phyloP scores from a whole-genome alignment of 2,329 filamentous ascomycete genomes.

The Trichoderma cornu-damae region DNA sequence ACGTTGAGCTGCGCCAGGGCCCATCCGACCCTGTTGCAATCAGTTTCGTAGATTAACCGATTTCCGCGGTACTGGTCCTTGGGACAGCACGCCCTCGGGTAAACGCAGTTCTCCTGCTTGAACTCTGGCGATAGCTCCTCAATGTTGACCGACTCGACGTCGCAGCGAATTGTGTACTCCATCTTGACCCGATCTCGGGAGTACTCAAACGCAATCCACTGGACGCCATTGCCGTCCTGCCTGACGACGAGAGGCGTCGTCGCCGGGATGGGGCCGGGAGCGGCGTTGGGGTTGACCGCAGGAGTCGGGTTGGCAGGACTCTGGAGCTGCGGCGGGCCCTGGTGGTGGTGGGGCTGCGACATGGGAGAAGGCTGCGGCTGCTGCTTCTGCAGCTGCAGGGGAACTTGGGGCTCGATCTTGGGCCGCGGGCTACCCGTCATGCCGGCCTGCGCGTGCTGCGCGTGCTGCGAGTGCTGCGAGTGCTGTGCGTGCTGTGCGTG shows the following conservation, averaged over 20 bases:
- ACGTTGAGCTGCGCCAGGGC: conserved; percentile 90
- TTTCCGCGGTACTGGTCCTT: conserved; percentile 98
- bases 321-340: conserved; percentile 37
- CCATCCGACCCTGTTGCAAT: conserved; percentile 99
- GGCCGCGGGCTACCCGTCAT: conserved; percentile 58
- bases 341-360: conserved; percentile 35
- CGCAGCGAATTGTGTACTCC: conserved; percentile 98
- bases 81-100: conserved; percentile 86
- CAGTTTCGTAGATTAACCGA: conserved; percentile 90
- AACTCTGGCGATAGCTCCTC: conserved; percentile 81
- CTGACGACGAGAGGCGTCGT: conserved; percentile 91
- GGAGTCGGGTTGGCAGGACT: conserved; percentile 35
- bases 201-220: conserved; percentile 99
- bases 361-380: conserved; percentile 41
- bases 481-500: conserved; percentile 53
- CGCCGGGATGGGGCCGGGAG: conserved; percentile 91
- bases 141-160: conserved; percentile 93
- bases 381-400: conserved; percentile 55
- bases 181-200: conserved; percentile 96
- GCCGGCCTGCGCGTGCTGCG: conserved; percentile 47
- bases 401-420: conserved; percentile 59
- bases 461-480: conserved; percentile 48
- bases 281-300: conserved; percentile 79
- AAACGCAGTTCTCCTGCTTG: conserved; percentile 98
- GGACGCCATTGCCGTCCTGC: conserved; percentile 92